phyloP scores from a whole-genome alignment of 768 basidiomycete genomes.

The Mycena vitilis region DNA sequence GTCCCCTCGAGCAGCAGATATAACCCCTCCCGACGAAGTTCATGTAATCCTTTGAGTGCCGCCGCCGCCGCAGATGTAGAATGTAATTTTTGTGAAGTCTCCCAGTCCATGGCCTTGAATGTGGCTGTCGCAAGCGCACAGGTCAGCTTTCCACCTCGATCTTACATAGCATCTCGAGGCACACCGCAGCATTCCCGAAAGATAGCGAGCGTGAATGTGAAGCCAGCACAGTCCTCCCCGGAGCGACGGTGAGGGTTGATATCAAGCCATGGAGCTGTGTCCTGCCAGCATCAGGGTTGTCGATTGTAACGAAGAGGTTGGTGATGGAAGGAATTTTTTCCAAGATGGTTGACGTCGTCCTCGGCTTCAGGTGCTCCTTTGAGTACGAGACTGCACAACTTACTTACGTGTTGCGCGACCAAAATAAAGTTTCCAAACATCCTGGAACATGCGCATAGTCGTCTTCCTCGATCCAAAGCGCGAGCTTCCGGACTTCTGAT shows the following conservation, averaged over 20 bases:
- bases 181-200: not conserved
- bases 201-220: not conserved
- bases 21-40: slow-evolving; percentile 12
- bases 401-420: not conserved
- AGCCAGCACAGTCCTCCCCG: not conserved
- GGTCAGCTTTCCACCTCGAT: not conserved
- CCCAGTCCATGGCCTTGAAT: not conserved
- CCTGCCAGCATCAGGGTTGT: not conserved
- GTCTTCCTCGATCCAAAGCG: not conserved
- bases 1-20: not conserved
- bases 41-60: not conserved
- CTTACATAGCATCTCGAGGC: slow-evolving; percentile 5
- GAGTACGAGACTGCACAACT: too few species aligned
- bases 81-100: too few species aligned
- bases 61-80: not conserved
- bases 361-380: not conserved
- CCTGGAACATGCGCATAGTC: not conserved
- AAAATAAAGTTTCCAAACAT: not conserved
- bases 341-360: not conserved
- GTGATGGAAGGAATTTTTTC: not conserved
- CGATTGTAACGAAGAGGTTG: not conserved
- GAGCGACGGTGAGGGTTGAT: not conserved
- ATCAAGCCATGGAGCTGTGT: not conserved
- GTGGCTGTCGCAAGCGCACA: not conserved
- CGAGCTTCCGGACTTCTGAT: not conserved